These are phyloP conservation scores for Populus euphratica DNA, from an alignment of 345 rosid species.

Conservation along the genomic window DNA sequence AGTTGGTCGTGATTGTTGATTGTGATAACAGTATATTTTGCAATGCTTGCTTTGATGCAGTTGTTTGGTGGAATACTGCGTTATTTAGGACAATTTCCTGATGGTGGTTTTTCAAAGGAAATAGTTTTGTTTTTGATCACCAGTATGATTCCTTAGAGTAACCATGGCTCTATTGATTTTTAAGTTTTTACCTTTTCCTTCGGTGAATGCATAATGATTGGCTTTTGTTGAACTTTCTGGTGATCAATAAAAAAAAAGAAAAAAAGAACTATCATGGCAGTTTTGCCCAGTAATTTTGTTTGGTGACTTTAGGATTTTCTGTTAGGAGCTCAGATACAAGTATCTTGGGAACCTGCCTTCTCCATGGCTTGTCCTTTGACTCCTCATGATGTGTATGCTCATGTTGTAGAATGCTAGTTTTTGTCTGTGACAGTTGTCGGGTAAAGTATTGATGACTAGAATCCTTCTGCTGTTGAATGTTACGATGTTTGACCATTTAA, in stretches of 20 bases:
- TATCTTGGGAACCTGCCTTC: conserved; percentile 66
- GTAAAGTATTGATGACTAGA: conserved; percentile 29
- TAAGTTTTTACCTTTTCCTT: neutral
- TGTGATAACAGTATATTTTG: conserved; percentile 3
- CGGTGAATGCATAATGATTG: neutral
- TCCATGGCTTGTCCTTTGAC: conserved; percentile 64
- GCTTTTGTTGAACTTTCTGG: neutral
- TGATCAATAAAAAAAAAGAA: neutral
- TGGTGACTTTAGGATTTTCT: conserved; percentile 55
- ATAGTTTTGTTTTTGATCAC: conserved; percentile 93
- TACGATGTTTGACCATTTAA: neutral
- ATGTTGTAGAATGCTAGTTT: conserved; percentile 82
- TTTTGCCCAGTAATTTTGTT: neutral
- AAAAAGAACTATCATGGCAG: neutral
- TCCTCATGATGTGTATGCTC: conserved; percentile 77
- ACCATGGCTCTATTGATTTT: neutral
- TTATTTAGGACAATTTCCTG: conserved; percentile 86
- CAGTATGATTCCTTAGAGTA: conserved; percentile 46
- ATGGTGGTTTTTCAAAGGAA: conserved; percentile 92
- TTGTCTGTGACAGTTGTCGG: conserved; percentile 75
- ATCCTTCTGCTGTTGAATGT: neutral
- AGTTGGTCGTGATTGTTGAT: conserved; percentile 6
- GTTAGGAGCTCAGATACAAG: conserved; percentile 72
- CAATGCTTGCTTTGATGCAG: conserved; percentile 42
- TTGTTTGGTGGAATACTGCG: conserved; percentile 93